Evolutionary conservation across 768 basidiomycete genomes (phyloP).

Genomic region (Kwoniella botswanensis): DNA sequence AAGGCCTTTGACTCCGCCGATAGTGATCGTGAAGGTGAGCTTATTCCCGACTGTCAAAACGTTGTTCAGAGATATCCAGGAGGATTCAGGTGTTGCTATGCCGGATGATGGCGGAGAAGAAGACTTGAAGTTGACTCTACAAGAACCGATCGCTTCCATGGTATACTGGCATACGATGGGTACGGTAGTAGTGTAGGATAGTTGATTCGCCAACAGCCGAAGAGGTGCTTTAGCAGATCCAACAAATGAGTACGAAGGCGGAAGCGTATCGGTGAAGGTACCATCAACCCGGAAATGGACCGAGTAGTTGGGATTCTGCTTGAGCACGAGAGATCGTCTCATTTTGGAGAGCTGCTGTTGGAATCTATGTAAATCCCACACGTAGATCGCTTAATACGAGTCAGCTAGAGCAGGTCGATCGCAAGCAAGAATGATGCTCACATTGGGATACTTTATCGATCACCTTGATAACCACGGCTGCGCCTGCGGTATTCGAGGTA

Average conservation of each 20-base stretch:
- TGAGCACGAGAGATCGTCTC: slow-evolving; percentile 87
- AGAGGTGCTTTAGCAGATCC: slow-evolving; percentile 84
- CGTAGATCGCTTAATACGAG: slow-evolving; percentile 69
- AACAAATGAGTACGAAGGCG: slow-evolving; percentile 89
- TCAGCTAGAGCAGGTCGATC: slow-evolving; percentile 17
- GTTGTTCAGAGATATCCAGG: slow-evolving; percentile 6
- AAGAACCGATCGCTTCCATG: slow-evolving; percentile 92
- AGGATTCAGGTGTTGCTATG: slow-evolving; percentile 36
- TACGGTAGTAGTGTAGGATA: slow-evolving; percentile 74
- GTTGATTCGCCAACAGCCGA: slow-evolving; percentile 74
- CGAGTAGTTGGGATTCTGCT: slow-evolving; percentile 89
- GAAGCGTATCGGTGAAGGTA: slow-evolving; percentile 86
- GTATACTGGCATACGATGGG: slow-evolving; percentile 95
- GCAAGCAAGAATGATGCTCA: slow-evolving; percentile 18
- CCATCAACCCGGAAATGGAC: slow-evolving; percentile 92
- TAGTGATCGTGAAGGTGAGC: slow-evolving; percentile 78
- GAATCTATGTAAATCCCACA: slow-evolving; percentile 88
- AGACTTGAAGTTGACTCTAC: slow-evolving; percentile 81
- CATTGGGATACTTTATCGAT: slow-evolving; percentile 78
- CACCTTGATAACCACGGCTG: slow-evolving; percentile 86
- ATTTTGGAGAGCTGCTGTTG: slow-evolving; percentile 88
- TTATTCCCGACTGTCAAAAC: slow-evolving; percentile 20
- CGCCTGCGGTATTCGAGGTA: slow-evolving; percentile 69
- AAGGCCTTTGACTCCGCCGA: slow-evolving; percentile 87
- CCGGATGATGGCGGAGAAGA: slow-evolving; percentile 63